phyloP scores from a whole-genome alignment of 2,329 filamentous ascomycete species.

The Lizonia empirigonia region DNA sequence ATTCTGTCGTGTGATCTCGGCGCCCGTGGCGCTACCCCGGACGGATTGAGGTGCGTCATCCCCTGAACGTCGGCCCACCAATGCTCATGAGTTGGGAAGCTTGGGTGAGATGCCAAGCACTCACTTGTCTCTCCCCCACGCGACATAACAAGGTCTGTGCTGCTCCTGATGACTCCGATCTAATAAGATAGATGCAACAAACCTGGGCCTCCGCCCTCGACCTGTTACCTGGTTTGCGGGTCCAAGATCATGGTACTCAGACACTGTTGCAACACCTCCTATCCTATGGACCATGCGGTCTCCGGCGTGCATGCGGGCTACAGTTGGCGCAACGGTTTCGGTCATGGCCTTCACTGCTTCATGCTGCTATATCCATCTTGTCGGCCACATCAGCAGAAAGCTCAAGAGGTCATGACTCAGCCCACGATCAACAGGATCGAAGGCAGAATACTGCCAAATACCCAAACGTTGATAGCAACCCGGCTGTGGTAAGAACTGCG shows the following conservation, averaged over 20 bases:
- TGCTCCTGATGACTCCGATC: conserved; percentile 17
- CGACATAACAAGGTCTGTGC: conserved; percentile 31
- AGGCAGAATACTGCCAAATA: not conserved
- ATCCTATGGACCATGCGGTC: conserved; percentile 18
- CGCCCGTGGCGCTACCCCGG: conserved; percentile 40
- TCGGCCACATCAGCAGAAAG: not conserved
- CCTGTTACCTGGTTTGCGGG: conserved; percentile 20
- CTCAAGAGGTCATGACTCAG: conserved; percentile 7
- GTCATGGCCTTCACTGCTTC: conserved; percentile 4
- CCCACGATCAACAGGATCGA: not conserved
- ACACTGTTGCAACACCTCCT: conserved; percentile 28
- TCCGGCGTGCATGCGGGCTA: conserved; percentile 13
- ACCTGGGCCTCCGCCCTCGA: conserved; percentile 13
- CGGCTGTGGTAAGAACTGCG: not conserved
- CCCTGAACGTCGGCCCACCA: conserved; percentile 26
- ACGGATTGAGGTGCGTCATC: conserved; percentile 41
- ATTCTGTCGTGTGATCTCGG: conserved; percentile 34
- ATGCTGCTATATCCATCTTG: not conserved
- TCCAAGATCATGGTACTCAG: conserved; percentile 27
- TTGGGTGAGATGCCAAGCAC: conserved; percentile 27
- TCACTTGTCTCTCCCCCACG: conserved; percentile 37
- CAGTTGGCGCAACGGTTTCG: conserved; percentile 23
- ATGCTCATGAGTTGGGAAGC: conserved; percentile 28
- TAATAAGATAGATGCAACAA: conserved; percentile 11
- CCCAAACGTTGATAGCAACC: not conserved